These are phyloP conservation scores for Calvatia gigantea DNA, from an alignment of 768 basidiomycete species.

Conservation along the genomic window DNA sequence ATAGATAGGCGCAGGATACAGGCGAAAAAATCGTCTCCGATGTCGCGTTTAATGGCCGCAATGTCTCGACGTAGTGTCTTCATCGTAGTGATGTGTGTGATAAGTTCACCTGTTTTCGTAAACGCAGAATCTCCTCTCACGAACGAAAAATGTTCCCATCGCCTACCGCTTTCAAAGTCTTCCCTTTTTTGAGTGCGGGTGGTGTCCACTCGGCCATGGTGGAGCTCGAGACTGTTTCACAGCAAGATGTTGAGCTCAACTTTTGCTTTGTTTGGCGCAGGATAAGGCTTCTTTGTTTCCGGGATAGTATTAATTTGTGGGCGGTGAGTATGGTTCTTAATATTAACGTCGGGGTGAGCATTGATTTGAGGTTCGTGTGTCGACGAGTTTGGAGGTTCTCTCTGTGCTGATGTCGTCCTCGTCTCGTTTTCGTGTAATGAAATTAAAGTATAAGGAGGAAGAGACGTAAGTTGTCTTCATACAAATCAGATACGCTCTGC, in stretches of 20 bases:
- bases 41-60: too few relatives aligned
- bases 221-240: slow-evolving; percentile 84
- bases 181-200: slow-evolving; percentile 73
- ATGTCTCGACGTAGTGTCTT: too few relatives aligned
- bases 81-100: too few relatives aligned
- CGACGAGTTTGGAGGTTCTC: slow-evolving; percentile 66
- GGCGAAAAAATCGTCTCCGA: too few relatives aligned
- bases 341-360: slow-evolving; percentile 65
- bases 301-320: slow-evolving; percentile 62
- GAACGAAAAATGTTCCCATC: slow-evolving; percentile 68
- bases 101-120: slow-evolving; percentile 71
- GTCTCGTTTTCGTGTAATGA: too few relatives aligned
- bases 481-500: too few relatives aligned
- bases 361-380: slow-evolving; percentile 77
- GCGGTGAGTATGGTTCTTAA: slow-evolving; percentile 80
- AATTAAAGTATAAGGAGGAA: too few relatives aligned
- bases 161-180: slow-evolving; percentile 54
- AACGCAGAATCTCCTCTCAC: slow-evolving; percentile 69
- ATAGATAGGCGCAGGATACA: too few relatives aligned
- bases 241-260: slow-evolving; percentile 65
- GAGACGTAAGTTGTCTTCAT: too few relatives aligned
- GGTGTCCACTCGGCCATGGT: slow-evolving; percentile 85
- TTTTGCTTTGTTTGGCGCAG: slow-evolving; percentile 38
- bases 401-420: too few relatives aligned
- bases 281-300: slow-evolving; percentile 55